These are phyloP conservation scores for Paecilomyces sp. DNA, from an alignment of 2,329 filamentous ascomycete species.

Conservation along the genomic window DNA sequence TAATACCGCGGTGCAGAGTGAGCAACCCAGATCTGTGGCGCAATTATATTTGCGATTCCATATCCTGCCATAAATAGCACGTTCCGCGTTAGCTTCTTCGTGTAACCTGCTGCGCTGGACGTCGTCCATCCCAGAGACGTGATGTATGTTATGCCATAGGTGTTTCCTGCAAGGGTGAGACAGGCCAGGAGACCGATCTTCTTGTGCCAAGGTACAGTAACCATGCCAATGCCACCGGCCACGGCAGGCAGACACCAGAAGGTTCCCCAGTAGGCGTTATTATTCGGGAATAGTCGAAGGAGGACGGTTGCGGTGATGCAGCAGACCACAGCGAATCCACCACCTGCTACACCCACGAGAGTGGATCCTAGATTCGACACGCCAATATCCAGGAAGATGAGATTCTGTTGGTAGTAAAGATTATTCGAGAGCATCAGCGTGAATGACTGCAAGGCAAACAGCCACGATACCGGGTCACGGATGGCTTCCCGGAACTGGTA, in stretches of 20 bases:
- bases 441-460: conserved; percentile 17
- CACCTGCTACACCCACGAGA: conserved; percentile 31
- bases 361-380: conserved; percentile 33
- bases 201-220: conserved; percentile 20
- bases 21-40: conserved; percentile 23
- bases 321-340: conserved; percentile 25
- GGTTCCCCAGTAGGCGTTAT: conserved; percentile 21
- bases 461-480: conserved; percentile 21
- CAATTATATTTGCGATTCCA: conserved; percentile 18
- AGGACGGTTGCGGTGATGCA: conserved; percentile 26
- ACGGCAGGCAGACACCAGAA: conserved; percentile 26
- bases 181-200: conserved; percentile 23
- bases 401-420: conserved; percentile 35
- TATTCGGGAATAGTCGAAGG: conserved; percentile 21
- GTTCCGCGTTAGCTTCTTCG: conserved; percentile 25
- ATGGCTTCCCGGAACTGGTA: conserved; percentile 9
- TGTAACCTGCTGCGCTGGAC: conserved; percentile 22
- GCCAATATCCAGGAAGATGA: conserved; percentile 28
- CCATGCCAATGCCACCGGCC: conserved; percentile 21
- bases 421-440: conserved; percentile 28
- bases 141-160: conserved; percentile 29
- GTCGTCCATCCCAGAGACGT: conserved; percentile 32
- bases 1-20: conserved; percentile 23
- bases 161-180: conserved; percentile 22
- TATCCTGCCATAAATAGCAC: conserved; percentile 20